These are phyloP conservation scores for Annulohypoxylon nitens DNA, from an alignment of 495 filamentous ascomycete species.

Conservation along the genomic window DNA sequence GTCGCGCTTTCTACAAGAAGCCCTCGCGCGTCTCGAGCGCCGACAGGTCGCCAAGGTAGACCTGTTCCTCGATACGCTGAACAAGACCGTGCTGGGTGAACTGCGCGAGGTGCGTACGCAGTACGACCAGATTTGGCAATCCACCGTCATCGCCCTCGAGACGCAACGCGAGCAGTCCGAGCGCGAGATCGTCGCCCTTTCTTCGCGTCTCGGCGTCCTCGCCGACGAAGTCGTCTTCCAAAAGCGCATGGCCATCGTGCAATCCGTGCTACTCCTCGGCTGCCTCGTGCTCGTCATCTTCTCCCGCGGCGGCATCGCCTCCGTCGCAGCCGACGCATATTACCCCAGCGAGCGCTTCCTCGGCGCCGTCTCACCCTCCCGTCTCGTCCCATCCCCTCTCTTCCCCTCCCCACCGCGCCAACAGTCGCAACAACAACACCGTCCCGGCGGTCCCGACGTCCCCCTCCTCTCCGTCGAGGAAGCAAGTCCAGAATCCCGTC, in stretches of 20 bases:
- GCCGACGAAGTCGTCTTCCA: conserved; percentile 97
- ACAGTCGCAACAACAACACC: conserved; percentile 2
- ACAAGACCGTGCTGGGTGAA: conserved; percentile 87
- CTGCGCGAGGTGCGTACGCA: conserved; percentile 82
- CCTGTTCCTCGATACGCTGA: conserved; percentile 83
- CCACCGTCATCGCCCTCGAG: conserved; percentile 91
- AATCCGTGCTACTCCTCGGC: conserved; percentile 86
- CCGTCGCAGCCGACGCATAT: conserved; percentile 45
- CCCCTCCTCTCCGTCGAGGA: conserved; percentile 32
- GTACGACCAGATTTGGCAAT: conserved; percentile 97
- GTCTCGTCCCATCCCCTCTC: conserved; percentile 41
- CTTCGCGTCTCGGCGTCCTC: conserved; percentile 81
- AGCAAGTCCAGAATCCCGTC: conserved; percentile 6
- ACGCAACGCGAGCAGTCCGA: conserved; percentile 84
- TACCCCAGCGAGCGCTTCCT: conserved; percentile 47
- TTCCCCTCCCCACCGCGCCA: conserved; percentile 44
- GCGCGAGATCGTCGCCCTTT: conserved; percentile 84
- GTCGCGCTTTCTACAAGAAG: conserved; percentile 89
- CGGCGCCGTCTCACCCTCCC: conserved; percentile 26
- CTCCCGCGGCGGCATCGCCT: conserved; percentile 59
- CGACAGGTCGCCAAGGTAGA: conserved; percentile 86
- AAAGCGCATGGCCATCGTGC: conserved; percentile 91
- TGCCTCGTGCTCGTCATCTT: conserved; percentile 92
- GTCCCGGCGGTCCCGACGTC: conserved; percentile 4
- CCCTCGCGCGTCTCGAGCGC: conserved; percentile 90